Evolutionary conservation across 176 grass and related monocot genomes (phyloP), one percentile per base, ranked within the genome.

Genomic region (Saccharum spontaneum): DNA sequence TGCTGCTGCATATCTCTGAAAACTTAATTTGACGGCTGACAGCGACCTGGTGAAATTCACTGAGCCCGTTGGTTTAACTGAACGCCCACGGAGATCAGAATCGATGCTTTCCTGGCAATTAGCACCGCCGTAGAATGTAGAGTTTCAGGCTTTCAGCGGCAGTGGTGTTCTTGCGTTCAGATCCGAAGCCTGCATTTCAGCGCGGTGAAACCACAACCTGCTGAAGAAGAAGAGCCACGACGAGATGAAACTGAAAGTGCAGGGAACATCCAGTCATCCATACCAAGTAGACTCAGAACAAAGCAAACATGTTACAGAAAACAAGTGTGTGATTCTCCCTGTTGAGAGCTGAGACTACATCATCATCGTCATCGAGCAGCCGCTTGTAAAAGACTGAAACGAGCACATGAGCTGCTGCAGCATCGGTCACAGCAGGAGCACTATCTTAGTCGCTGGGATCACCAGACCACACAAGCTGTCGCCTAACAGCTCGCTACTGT

Each of bases 361-460:
- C 55, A 3, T n/a, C 50, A 7, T 57, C 18, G 18, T 20, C 54
- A 59, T 33, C 15, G 44, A 65, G 48, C 10, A 22, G 2, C 10
- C 24, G 55, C 55, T 59, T 59, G 55, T 59, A n/a, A 59, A 59
- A 59, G 22, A 23, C 24, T 57, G n/a, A 30, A 55, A 70, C 64
- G 34, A 52, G n/a, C 57, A 50, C 85, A 80, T 80, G 78, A 28
- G 60, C 34, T 86, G 34, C 24, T 61, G 75, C 26, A 24, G 75
- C 26, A 36, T 44, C 55, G 3, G 55, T 59, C 55, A 59, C 55
- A n/a, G 54, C 3, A n/a, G 55, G 20, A 59, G 20, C 0, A 59
- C 12, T 62, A 60, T 75, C 73, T 55, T 76, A 60, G 57, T n/a
- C 33, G 18, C 36, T 23, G 33, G 23, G 72, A 48, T 24, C 50